Evolutionary conservation across 768 basidiomycete genomes (phyloP).

Genomic region (Pholiota molesta): DNA sequence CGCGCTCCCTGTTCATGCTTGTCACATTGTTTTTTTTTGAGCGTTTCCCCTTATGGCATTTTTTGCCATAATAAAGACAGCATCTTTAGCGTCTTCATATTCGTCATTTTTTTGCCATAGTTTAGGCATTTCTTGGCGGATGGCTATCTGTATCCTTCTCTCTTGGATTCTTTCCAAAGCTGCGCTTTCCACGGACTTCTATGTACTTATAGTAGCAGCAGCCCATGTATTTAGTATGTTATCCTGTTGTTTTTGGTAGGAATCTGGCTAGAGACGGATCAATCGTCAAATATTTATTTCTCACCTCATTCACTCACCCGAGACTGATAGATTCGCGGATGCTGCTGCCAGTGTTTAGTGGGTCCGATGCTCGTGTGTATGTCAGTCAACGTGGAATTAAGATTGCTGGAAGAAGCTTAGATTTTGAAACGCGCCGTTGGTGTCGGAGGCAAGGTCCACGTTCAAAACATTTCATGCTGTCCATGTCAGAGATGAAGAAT

Average conservation of each 20-base stretch:
- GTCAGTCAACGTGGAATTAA: background rate
- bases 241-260: background rate
- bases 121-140: conserved; percentile 2
- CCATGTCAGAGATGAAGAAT: background rate
- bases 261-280: background rate
- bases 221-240: background rate
- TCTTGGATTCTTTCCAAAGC: background rate
- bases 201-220: background rate
- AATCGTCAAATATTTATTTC: background rate
- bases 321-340: background rate
- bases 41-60: conserved; percentile 1
- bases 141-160: background rate
- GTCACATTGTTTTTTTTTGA: background rate
- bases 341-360: background rate
- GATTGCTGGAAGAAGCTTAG: background rate
- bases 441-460: background rate
- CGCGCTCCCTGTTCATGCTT: background rate
- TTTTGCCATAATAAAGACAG: conserved; percentile 7
- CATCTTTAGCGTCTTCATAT: conserved; percentile 3
- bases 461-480: background rate
- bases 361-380: background rate
- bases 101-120: conserved; percentile 5
- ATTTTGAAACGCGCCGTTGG: background rate
- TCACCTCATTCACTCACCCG: background rate
- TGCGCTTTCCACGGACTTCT: background rate